phyloP scores from a whole-genome alignment of 768 basidiomycete species.

The Kwoniella sp. region DNA sequence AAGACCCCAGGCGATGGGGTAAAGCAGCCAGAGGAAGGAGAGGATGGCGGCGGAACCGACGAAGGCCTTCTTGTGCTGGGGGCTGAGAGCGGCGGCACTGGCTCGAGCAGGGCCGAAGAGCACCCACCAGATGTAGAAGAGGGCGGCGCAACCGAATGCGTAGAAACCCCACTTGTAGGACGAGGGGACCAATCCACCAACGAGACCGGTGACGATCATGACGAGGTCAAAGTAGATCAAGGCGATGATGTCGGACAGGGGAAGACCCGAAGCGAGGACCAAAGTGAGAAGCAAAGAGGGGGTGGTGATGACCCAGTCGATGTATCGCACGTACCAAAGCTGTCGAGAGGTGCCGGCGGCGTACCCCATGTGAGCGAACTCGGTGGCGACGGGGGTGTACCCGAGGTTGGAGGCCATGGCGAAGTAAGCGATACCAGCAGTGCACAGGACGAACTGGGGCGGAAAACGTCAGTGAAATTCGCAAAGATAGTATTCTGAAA shows the following conservation, averaged over 20 bases:
- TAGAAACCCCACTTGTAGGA: slow-evolving; percentile 58
- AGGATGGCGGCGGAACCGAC: slow-evolving; percentile 53
- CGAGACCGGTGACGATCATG: slow-evolving; percentile 54
- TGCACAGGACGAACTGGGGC: slow-evolving; percentile 53
- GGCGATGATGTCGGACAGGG: slow-evolving; percentile 56
- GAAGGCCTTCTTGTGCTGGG: slow-evolving; percentile 44
- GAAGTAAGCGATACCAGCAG: slow-evolving; percentile 56
- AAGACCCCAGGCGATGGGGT: slow-evolving; percentile 58
- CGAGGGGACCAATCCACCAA: slow-evolving; percentile 57
- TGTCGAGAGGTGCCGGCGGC: slow-evolving; percentile 49
- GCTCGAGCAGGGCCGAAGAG: slow-evolving; percentile 33
- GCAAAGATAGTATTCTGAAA: background rate
- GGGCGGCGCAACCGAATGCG: slow-evolving; percentile 54
- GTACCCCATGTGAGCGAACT: slow-evolving; percentile 53
- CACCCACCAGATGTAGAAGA: slow-evolving; percentile 57
- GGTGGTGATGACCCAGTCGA: slow-evolving; percentile 59
- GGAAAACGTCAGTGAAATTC: background rate
- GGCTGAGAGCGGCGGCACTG: slow-evolving; percentile 42
- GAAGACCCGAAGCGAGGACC: slow-evolving; percentile 55
- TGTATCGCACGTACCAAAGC: slow-evolving; percentile 47
- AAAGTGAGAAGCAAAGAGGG: slow-evolving; percentile 56
- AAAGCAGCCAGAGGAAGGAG: slow-evolving; percentile 59
- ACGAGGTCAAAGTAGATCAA: slow-evolving; percentile 56
- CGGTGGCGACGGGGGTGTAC: slow-evolving; percentile 53
- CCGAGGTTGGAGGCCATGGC: slow-evolving; percentile 61